Base-by-base conservation (phyloP, 2,329 filamentous ascomycete genomes). In the Cryphonectria radicalis region DNA sequence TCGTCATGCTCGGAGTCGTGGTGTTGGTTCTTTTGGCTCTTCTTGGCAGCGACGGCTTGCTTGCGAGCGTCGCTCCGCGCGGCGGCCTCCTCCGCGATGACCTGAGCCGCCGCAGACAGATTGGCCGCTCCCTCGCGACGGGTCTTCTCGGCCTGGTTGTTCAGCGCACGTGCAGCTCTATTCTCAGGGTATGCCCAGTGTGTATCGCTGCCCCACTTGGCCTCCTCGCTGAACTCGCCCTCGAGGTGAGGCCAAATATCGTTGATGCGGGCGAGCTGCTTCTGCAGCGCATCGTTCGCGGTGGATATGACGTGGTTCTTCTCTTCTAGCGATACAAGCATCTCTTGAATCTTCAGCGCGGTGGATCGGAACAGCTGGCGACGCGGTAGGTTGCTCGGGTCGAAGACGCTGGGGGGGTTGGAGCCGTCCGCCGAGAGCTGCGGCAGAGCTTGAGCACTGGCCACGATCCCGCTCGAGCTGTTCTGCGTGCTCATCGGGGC, bases 171-270 rank as follows among this genome's bases (percentile, higher is more conserved):
- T 46, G 84, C 84, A 46, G 90, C 87, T 74, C 95, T 92, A 78
- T 93, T 94, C 76, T 95, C 93, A 28, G 93, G 92, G 80, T 98
- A 98, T 65, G 95, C 96, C 96, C 96, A 99, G 81, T 99, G 96
- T 67, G 90, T 93, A 72, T 90, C 88, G 82, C 94, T 98, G 67
- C 97, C 96, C 83, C 94, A 91, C 81, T 97, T 93, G 69, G 96
- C 94, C 81, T 98, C 94, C 73, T 98, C 94, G 81, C 93, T 97
- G 78, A 99, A 93, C 80, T 99, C 96, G 72, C 87, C 86, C 74
- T 97, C 92, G 70, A 98, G 89, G 81, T 95, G 91, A 28, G 94
- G 92, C 87, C 93, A 97, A 43, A 97, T 91, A 76, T 93, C 91
- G 79, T 97, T 93, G 78, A 98, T 90, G 67, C 97, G 93, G 72